Evolutionary conservation across 129 eudicot genomes (phyloP).

Genomic region (Solidago caesia): DNA sequence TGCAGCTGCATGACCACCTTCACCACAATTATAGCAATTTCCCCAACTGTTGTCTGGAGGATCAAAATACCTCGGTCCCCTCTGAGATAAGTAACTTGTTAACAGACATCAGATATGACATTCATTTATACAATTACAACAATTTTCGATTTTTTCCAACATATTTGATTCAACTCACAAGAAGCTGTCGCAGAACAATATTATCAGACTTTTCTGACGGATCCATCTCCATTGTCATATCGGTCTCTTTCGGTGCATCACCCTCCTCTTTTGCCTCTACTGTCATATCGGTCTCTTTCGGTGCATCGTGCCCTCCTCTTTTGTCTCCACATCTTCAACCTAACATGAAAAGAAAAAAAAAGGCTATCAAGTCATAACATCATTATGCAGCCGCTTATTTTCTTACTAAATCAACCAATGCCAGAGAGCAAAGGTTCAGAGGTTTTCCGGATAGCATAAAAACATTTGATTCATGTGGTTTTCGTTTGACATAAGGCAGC

Average conservation of each 20-base stretch:
- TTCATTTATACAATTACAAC: slow-evolving; percentile 22
- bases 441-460: too few species aligned
- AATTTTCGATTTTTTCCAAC: slow-evolving; percentile 29
- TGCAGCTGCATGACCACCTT: slow-evolving; percentile 73
- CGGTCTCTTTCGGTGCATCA: slow-evolving; percentile 34
- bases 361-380: too few species aligned
- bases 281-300: not conserved
- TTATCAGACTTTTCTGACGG: slow-evolving; percentile 61
- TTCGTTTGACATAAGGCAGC: too few species aligned
- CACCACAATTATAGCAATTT: slow-evolving; percentile 96
- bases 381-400: too few species aligned
- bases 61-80: slow-evolving; percentile 99
- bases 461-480: too few species aligned
- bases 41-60: slow-evolving; percentile 97
- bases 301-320: too few species aligned
- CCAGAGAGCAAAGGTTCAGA: too few species aligned
- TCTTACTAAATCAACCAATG: too few species aligned
- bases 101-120: slow-evolving; percentile 33
- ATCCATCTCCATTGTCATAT: slow-evolving; percentile 33
- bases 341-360: too few species aligned
- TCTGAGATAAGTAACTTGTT: slow-evolving; percentile 47
- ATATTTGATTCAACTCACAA: slow-evolving; percentile 69
- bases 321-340: too few species aligned
- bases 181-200: slow-evolving; percentile 78
- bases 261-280: slow-evolving; percentile 37